Evolutionary conservation across 1,284 basidiomycete species (phyloP).

Genomic region (Naganishia sp.): DNA sequence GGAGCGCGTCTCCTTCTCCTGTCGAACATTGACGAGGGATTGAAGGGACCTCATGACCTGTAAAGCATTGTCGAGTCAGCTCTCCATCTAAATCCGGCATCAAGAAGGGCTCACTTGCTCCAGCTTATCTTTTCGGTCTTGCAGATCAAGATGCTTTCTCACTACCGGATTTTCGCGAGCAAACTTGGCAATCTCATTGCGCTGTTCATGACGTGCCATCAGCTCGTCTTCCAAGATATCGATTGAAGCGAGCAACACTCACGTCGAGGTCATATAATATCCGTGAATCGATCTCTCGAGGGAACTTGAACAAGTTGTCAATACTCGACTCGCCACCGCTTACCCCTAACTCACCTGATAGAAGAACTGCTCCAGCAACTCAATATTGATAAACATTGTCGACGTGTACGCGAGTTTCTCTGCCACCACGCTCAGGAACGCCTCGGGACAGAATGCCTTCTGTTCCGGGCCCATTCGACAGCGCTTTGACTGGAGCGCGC

Average conservation of each 20-base stretch:
- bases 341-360: constrained; percentile 68
- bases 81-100: neutral
- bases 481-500: constrained; percentile 80
- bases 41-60: constrained; percentile 89
- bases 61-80: constrained; percentile 6
- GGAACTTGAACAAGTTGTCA: constrained; percentile 66
- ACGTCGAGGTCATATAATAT: constrained; percentile 85
- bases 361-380: constrained; percentile 96
- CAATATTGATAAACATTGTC: constrained; percentile 98
- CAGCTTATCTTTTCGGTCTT: constrained; percentile 96
- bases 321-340: neutral
- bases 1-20: constrained; percentile 58
- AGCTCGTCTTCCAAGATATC: neutral
- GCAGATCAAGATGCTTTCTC: constrained; percentile 85
- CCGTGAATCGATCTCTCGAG: constrained; percentile 94
- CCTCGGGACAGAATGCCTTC: constrained; percentile 90
- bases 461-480: constrained; percentile 84
- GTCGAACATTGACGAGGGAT: constrained; percentile 75
- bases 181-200: constrained; percentile 80
- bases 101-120: constrained; percentile 67
- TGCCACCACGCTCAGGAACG: constrained; percentile 93
- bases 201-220: constrained; percentile 40
- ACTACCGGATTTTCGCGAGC: constrained; percentile 91
- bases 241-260: constrained; percentile 55
- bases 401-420: constrained; percentile 96